Evolutionary conservation across 192 early-diverging fungal genomes (phyloP).

Genomic region (Linnemannia schmuckeri): DNA sequence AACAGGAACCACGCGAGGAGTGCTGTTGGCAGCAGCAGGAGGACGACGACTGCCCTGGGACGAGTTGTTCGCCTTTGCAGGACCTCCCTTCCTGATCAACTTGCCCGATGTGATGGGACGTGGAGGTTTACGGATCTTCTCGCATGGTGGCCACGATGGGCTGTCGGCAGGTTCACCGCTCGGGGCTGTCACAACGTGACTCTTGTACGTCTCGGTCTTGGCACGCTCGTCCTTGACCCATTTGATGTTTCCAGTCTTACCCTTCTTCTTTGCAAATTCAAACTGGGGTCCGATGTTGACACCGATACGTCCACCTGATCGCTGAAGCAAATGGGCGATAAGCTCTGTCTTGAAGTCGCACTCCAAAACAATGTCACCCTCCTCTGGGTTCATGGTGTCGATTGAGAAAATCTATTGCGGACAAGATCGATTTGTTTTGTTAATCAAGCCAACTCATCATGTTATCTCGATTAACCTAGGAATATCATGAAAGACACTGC

Average conservation of each 20-base stretch:
- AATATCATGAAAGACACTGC: background rate
- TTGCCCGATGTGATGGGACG: slow-evolving; percentile 57
- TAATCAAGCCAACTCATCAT: background rate
- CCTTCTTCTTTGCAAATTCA: slow-evolving; percentile 79
- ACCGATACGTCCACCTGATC: slow-evolving; percentile 68
- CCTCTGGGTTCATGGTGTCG: slow-evolving; percentile 58
- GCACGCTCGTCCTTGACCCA: slow-evolving; percentile 77
- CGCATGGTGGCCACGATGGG: slow-evolving; percentile 58
- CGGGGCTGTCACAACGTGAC: slow-evolving; percentile 73
- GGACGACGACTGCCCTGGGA: slow-evolving; percentile 11
- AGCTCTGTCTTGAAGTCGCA: slow-evolving; percentile 83
- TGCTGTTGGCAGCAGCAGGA: slow-evolving; percentile 29
- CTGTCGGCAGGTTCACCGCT: slow-evolving; percentile 76
- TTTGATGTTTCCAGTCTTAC: slow-evolving; percentile 79
- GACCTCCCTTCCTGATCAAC: slow-evolving; percentile 40
- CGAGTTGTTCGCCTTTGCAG: slow-evolving; percentile 6
- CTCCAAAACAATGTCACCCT: slow-evolving; percentile 73
- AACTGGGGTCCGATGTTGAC: slow-evolving; percentile 71
- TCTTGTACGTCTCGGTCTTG: slow-evolving; percentile 73
- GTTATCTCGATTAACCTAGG: background rate
- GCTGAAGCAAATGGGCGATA: slow-evolving; percentile 69
- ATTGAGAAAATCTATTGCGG: slow-evolving; percentile 26
- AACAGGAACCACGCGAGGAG: slow-evolving; percentile 10
- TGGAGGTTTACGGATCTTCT: slow-evolving; percentile 29
- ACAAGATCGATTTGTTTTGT: background rate